Base-by-base conservation (phyloP, 2,329 filamentous ascomycete genomes). In the Colletotrichum falcatum region DNA sequence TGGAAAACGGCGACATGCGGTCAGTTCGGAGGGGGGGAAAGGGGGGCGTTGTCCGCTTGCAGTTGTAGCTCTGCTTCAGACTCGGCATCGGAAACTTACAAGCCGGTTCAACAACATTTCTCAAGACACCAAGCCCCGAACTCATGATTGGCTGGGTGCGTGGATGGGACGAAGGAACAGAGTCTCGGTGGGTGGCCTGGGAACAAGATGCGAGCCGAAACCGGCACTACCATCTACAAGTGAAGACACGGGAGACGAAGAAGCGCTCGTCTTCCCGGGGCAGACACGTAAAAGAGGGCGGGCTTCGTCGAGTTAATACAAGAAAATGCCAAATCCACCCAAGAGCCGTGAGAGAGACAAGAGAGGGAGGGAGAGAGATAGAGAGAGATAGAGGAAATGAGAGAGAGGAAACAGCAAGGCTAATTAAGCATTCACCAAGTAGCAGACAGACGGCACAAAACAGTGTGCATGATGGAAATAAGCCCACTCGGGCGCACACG, bases 81-180 rank as follows among this genome's bases (percentile, higher is more conserved):
- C 11, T 2, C 20, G 4, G 33, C 14, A 26, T 12, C 18, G 26
- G 12, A n/a, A 20, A 64, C 71, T 71, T 49, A 72, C 71, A 71
- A 28, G 67, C 64, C 18, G 71, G 71, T 61, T 72, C 71, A 6
- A 67, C 35, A 16, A 67, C 63, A 30, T 72, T 72, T 37, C 66
- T 68, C 68, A 72, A 5, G 26, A 37, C 68, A 26, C 48, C 59
- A n/a, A 67, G 61, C 28, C 60, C 26, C 18, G 71, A 68, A 39
- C 68, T 49, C 71, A 72, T 72, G 48, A 42, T 60, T 5, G 44
- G 49, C 18, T 58, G 28, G 39, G 49, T 28, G 42, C 16, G 44
- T 42, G 3, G 12, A 33, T 18, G 33, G 11, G 44, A 28, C 3
- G 12, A 49, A 35, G 8, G 53, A 18, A 16, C 11, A 30, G 49